These are phyloP conservation scores for Nymphaea thermarum DNA, from an alignment of 164 flowering plant genomes.

Conservation along the genomic window DNA sequence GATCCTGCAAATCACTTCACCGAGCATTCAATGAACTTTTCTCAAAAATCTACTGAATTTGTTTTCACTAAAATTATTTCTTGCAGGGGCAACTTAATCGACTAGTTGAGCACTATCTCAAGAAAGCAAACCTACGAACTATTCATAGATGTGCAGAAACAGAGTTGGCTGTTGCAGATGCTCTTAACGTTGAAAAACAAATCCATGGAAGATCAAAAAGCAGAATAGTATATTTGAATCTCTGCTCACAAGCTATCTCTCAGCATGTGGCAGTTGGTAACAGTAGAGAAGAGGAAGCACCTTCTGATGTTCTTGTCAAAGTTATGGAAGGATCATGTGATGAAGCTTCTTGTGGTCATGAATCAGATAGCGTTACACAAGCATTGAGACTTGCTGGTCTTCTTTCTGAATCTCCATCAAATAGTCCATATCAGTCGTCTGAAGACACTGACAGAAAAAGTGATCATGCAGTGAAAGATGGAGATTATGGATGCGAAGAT, in stretches of 20 bases:
- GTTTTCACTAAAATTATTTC: neutral
- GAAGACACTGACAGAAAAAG: conserved; percentile 16
- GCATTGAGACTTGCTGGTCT: conserved; percentile 80
- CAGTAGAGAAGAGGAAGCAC: conserved; percentile 16
- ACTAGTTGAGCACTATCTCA: conserved; percentile 67
- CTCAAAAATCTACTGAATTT: too few species aligned
- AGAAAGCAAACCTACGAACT: conserved; percentile 48
- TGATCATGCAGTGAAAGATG: conserved; percentile 5
- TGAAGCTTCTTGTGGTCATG: conserved; percentile 21
- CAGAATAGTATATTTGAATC: conserved; percentile 76
- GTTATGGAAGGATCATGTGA: conserved; percentile 13
- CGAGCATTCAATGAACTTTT: too few species aligned
- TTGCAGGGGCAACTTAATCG: conserved; percentile 84
- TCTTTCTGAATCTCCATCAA: conserved; percentile 73
- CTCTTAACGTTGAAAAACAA: conserved; percentile 73
- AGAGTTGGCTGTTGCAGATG: conserved; percentile 94
- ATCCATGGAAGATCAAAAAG: conserved; percentile 69
- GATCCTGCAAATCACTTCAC: too few species aligned
- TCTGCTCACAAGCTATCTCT: conserved; percentile 68
- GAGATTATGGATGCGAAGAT: conserved; percentile 36
- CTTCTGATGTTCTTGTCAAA: conserved; percentile 14
- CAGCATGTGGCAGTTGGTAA: conserved; percentile 23
- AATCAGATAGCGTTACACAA: conserved; percentile 21
- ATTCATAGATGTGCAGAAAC: conserved; percentile 67
- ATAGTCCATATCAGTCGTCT: conserved; percentile 32